A percentile compares a stretch with the other conserved stretches of the same genome.
phyloP scores from a whole-genome alignment of 2,329 filamentous ascomycete species.

The Hypoxylon sp. region DNA sequence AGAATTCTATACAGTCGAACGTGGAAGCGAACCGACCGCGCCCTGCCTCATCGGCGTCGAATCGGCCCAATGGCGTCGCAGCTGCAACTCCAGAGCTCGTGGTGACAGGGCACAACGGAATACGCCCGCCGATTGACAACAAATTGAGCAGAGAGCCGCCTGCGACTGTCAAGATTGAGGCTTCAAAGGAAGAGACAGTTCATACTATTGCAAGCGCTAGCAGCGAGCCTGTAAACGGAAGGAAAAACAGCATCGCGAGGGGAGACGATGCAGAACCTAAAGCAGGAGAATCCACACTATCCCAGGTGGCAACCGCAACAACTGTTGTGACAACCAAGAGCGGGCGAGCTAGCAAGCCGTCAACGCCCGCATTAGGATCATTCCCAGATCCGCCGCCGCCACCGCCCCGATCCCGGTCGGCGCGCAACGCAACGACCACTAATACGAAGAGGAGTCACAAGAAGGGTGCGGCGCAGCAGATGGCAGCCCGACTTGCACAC shows the following conservation, averaged over 20 bases:
- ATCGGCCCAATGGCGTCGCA: constrained; percentile 67
- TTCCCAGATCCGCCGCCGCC: constrained; percentile 67
- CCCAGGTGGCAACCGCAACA: constrained; percentile 53
- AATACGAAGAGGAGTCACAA: constrained; percentile 69
- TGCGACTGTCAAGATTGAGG: constrained; percentile 53
- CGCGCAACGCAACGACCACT: constrained; percentile 56
- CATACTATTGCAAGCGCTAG: constrained; percentile 44
- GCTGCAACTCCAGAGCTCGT: constrained; percentile 54
- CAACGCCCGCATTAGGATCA: constrained; percentile 69
- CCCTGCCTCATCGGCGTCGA: constrained; percentile 70
- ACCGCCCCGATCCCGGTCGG: constrained; percentile 62
- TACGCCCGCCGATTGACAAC: constrained; percentile 56
- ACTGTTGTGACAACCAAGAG: constrained; percentile 69
- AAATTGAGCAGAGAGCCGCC: constrained; percentile 64
- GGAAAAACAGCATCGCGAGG: constrained; percentile 58
- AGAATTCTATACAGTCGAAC: constrained; percentile 76
- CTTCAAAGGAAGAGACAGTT: constrained; percentile 50
- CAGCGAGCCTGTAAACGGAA: constrained; percentile 50
- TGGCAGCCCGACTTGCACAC: constrained; percentile 54
- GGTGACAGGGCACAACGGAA: constrained; percentile 46
- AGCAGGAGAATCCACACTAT: constrained; percentile 54
- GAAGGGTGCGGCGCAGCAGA: constrained; percentile 61
- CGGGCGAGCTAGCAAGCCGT: constrained; percentile 74
- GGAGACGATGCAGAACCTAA: constrained; percentile 62
- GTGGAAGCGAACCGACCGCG: constrained; percentile 66